A percentile compares a stretch with the other conserved stretches of the same genome.
These are phyloP conservation scores for Puccinia polysora DNA, from an alignment of 1,284 basidiomycete species.

Conservation along the genomic window DNA sequence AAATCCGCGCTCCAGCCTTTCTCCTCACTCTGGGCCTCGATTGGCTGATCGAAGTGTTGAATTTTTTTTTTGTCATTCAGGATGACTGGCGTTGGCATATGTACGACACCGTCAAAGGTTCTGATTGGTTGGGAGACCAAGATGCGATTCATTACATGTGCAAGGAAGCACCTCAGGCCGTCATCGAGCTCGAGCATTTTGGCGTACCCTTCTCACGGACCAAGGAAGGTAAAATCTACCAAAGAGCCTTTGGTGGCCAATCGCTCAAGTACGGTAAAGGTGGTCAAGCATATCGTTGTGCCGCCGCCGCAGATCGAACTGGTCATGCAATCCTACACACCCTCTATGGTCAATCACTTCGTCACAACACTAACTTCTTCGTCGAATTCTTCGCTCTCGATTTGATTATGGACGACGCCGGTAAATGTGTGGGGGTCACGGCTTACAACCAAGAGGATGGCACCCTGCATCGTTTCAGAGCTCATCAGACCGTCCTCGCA, in stretches of 20 bases:
- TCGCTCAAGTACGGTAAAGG: slow-evolving; percentile 96
- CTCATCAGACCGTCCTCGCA: slow-evolving; percentile 96
- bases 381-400: slow-evolving; percentile 99
- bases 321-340: slow-evolving; percentile 98
- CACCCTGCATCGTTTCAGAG: slow-evolving; percentile 94
- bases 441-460: slow-evolving; percentile 99
- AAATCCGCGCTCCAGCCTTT: neutral
- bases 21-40: neutral
- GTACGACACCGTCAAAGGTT: slow-evolving; percentile 80
- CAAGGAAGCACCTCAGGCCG: slow-evolving; percentile 85
- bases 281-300: slow-evolving; percentile 98
- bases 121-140: slow-evolving; percentile 99
- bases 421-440: slow-evolving; percentile 98
- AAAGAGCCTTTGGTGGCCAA: slow-evolving; percentile 98
- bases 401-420: slow-evolving; percentile 91
- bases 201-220: slow-evolving; percentile 99
- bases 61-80: neutral
- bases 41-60: neutral
- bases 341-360: slow-evolving; percentile 95
- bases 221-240: slow-evolving; percentile 99
- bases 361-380: slow-evolving; percentile 99
- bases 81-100: slow-evolving; percentile 99
- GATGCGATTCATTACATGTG: slow-evolving; percentile 99
- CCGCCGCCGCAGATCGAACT: slow-evolving; percentile 96
- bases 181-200: slow-evolving; percentile 97